Base-by-base conservation (phyloP, 179 eudicot genomes). In the Nepenthes alata region DNA sequence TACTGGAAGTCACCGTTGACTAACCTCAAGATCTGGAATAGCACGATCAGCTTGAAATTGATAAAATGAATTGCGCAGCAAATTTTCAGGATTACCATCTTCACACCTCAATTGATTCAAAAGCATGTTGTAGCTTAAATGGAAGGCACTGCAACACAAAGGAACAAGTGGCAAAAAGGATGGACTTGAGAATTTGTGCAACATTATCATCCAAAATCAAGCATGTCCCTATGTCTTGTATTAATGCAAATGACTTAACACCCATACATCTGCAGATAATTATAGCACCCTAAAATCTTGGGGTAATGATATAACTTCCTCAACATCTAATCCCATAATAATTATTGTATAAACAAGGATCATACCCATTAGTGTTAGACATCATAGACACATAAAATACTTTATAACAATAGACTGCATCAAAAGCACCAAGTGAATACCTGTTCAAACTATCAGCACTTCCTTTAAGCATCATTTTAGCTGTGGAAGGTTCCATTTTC, bases 111-210 rank as follows among this genome's bases (percentile, higher is more conserved):
- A 67, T 77, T 91, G 98, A 76, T 91, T 91, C 72, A 91, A 70
- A 67, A 91, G 93, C 98, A 89, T 89, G 78, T 86, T 91, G 87
- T 91, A 91, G 80, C 96, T 86, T 64, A 91, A 78, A 78, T 91
- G 98, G 73, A 91, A 91, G 47, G 98, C 96, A 81, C 98, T 91
- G 84, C 10, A 52, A 76, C 45, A 53, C 56, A 61, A 45, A 65
- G 41, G 6, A 59, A 67, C 54, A 4, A 58, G 25, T 58, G 70
- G 64, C 47, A 60, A 65, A 50, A 13, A 59, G 53, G 62, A 52
- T 10, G 55, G 16, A 52, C 16, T 5, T 11, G 5, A 7, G 45
- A 7, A 41, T 4, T 7, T 7, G 8, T 41, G 45, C 5, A 7
- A 41, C 45, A 41, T 4, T 41, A 41, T 41, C 45, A 41, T 41